Evolutionary conservation across 208 protist species (phyloP).

Genomic region (Naegleria lovaniensis): DNA sequence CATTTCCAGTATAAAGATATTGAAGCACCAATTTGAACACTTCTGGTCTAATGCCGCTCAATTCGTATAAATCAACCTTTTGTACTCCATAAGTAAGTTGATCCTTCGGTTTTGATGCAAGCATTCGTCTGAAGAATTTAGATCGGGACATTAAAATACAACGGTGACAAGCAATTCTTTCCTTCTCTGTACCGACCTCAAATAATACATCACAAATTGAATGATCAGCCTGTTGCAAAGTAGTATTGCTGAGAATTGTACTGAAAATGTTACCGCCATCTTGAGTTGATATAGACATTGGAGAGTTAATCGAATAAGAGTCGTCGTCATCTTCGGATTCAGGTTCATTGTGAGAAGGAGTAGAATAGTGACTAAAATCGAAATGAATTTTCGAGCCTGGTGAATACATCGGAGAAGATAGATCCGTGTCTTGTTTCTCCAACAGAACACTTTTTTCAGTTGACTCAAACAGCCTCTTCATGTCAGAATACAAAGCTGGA

Average conservation of each 20-base stretch:
- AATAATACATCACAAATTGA: neutral
- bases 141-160: neutral
- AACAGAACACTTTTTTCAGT: neutral
- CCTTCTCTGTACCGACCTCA: neutral
- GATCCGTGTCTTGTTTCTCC: neutral
- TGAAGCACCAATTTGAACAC: neutral
- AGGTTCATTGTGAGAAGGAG: neutral
- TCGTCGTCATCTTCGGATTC: neutral
- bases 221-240: neutral
- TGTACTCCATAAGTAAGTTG: neutral
- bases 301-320: neutral
- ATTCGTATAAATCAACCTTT: neutral
- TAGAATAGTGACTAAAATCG: neutral
- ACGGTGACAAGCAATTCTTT: neutral
- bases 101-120: neutral
- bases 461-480: neutral
- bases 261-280: neutral
- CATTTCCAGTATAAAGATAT: neutral
- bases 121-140: conserved; percentile 13
- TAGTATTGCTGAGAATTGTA: neutral
- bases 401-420: neutral
- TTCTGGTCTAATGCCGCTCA: neutral
- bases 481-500: neutral
- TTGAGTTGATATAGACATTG: neutral
- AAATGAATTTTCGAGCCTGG: neutral